Percentiles rank a stretch among this genome's conserved stretches.
phyloP scores from a whole-genome alignment of 78 protist species.

The Reticulomyxa filosa region DNA sequence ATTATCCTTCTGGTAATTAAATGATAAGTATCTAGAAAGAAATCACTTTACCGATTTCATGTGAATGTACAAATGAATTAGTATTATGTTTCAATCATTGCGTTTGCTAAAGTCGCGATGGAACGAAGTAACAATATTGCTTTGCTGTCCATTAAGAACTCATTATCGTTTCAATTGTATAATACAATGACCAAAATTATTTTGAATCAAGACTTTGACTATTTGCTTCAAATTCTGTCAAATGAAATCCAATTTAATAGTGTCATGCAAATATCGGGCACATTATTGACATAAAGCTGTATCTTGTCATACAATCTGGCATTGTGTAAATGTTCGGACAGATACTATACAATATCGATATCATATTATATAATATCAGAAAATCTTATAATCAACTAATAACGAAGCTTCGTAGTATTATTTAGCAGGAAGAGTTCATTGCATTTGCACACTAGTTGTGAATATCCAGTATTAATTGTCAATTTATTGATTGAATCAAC shows the following conservation, averaged over 20 bases:
- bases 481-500: slow-evolving; percentile 71
- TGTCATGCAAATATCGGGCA: slow-evolving; percentile 74
- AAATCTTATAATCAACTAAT: slow-evolving; percentile 76
- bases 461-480: slow-evolving; percentile 83
- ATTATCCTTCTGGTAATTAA: slow-evolving; percentile 68
- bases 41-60: slow-evolving; percentile 70
- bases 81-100: slow-evolving; percentile 70
- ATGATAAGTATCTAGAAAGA: slow-evolving; percentile 58
- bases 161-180: slow-evolving; percentile 74
- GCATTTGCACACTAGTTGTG: slow-evolving; percentile 43
- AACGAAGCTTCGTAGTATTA: slow-evolving; percentile 60
- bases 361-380: slow-evolving; percentile 81
- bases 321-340: slow-evolving; percentile 50
- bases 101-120: slow-evolving; percentile 76
- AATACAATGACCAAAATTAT: slow-evolving; percentile 89
- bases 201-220: slow-evolving; percentile 59
- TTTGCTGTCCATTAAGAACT: slow-evolving; percentile 45
- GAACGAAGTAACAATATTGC: slow-evolving; percentile 77
- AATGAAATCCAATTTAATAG: slow-evolving; percentile 63
- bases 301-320: slow-evolving; percentile 51
- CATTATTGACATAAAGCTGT: slow-evolving; percentile 63
- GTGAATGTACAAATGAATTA: slow-evolving; percentile 78
- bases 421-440: slow-evolving; percentile 21
- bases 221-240: slow-evolving; percentile 28
- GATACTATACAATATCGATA: slow-evolving; percentile 54